Conservation (phyloP, 768 basidiomycete genomes). For the Tylopilus vinaceipallidus region DNA sequence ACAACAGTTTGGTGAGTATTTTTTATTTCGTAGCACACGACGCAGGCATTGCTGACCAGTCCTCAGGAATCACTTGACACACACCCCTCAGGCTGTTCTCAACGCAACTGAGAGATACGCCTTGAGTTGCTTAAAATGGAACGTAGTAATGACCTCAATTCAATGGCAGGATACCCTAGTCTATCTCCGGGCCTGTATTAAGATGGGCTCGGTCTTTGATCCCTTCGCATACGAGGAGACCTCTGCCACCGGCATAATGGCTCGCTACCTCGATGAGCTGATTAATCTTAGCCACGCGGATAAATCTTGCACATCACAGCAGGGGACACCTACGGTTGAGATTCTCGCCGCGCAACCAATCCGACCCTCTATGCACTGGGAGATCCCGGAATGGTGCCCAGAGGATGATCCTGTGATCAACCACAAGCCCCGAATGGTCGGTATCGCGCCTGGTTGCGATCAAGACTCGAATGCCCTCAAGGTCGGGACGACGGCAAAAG, state of each 20-base stretch:
- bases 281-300: constrained; percentile 9
- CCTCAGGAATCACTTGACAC: constrained; percentile 22
- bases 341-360: constrained; percentile 16
- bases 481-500: constrained; percentile 20
- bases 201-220: constrained; percentile 24
- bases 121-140: constrained; percentile 23
- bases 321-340: background rate
- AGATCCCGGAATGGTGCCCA: constrained; percentile 29
- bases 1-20: constrained; percentile 31
- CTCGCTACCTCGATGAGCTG: constrained; percentile 20
- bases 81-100: constrained; percentile 22
- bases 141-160: constrained; percentile 15
- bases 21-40: background rate
- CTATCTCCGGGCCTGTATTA: constrained; percentile 25
- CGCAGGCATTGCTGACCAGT: constrained; percentile 3
- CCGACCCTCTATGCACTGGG: constrained; percentile 5
- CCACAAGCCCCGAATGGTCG: constrained; percentile 23
- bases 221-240: constrained; percentile 20
- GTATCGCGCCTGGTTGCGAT: constrained; percentile 30
- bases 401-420: constrained; percentile 31
- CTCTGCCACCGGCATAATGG: constrained; percentile 18
- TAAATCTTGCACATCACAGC: background rate
- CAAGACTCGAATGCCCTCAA: background rate
- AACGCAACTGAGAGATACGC: constrained; percentile 24
- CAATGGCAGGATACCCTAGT: constrained; percentile 25